Base-by-base conservation (phyloP, 768 basidiomycete genomes). In the Collybia mongolica region DNA sequence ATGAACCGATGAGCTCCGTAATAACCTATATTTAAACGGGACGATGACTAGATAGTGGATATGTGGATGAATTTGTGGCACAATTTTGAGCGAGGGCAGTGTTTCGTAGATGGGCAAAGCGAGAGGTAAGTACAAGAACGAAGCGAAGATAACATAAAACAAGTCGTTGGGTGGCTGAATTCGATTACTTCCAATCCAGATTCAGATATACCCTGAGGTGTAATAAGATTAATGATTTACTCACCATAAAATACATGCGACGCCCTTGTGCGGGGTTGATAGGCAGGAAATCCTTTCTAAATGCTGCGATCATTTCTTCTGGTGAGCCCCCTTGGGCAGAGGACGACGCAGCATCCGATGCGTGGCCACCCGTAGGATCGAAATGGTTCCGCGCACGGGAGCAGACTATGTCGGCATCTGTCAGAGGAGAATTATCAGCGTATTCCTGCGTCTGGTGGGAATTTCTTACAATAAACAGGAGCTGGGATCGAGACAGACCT, bases 401-500 rank as follows among this genome's bases (percentile, higher is more conserved):
- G 50, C 83, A 85, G 9, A 90, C 88, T n/a, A 85, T 87, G 60
- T 90, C 86, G 8, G 88, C 88, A 61, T 90, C 88, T 24, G 32
- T 49, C 20, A 28, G 7, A 9, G 15, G 5, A 38, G 3, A 20
- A 41, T 20, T 5, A 40, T 15, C 15, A 8, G n/a, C 17, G 11
- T 20, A 19, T n/a, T 23, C 36, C 15, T 36, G 11, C 20, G 29
- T 15, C 6, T 17, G 20, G 26, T 26, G 12, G 9, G 22, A 26
- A 55, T 32, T 32, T 32, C 84, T 59, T 59, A 91, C 90, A 93
- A 54, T 93, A 93, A 0, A 92, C 88, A 0, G 90, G 90, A 0
- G 90, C 90, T 0, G 90, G 90, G 37, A 93, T 91, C 0, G 90
- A 92, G 0, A 93, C 90, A 0, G 88, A 88, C 5, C 91, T 83